A percentile compares a stretch with the other conserved stretches of the same genome.
These are phyloP conservation scores for Sporothrix mexicana DNA, from an alignment of 2,329 filamentous ascomycete species.

Conservation along the genomic window DNA sequence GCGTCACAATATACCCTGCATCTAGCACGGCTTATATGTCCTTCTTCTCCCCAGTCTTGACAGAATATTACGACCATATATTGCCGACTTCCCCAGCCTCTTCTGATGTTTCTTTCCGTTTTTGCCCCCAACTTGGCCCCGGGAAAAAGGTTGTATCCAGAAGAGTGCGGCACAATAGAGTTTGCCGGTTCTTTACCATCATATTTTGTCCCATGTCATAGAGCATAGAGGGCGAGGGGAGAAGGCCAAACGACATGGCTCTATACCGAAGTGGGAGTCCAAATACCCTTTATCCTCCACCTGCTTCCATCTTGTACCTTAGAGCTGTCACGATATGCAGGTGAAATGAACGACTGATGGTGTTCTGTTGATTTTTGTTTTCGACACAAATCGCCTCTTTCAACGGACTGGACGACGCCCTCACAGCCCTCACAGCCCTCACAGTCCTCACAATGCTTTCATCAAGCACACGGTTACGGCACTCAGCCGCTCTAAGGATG, in stretches of 20 bases:
- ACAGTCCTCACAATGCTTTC: too few species aligned
- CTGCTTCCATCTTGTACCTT: not conserved
- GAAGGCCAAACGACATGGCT: not conserved
- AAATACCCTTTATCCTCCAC: not conserved
- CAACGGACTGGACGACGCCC: too few species aligned
- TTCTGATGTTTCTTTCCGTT: not conserved
- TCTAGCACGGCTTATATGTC: too few species aligned
- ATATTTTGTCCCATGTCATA: not conserved
- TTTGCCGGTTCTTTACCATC: too few species aligned
- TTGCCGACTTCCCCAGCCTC: not conserved
- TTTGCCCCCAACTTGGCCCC: not conserved
- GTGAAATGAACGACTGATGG: not conserved
- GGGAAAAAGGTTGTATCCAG: not conserved
- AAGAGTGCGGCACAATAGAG: not conserved
- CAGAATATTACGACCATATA: not conserved
- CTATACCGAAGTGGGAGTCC: not conserved
- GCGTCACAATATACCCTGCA: too few species aligned
- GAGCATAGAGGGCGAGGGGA: not conserved
- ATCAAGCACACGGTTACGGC: not conserved
- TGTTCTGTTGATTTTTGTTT: constrained; percentile 1
- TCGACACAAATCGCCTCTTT: too few species aligned
- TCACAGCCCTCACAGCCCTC: too few species aligned
- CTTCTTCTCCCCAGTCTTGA: not conserved
- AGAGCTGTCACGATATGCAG: not conserved
- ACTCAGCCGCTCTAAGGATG: too few species aligned